Evolutionary conservation across 176 grass and related monocot genomes (phyloP).

Genomic region (Cenchrus americanus): DNA sequence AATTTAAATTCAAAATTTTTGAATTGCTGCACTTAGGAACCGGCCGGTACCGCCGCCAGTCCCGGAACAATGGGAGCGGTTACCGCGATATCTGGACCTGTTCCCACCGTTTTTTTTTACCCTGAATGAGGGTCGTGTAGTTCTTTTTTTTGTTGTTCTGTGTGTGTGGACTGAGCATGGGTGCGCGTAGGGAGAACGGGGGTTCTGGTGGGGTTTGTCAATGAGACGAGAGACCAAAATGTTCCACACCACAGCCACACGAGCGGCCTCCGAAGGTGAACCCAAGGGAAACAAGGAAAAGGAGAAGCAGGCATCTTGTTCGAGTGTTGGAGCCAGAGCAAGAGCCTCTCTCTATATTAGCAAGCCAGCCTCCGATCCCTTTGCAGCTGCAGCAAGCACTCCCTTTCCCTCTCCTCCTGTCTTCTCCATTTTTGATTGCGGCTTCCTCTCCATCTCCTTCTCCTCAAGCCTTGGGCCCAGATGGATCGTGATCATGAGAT

Average conservation of each 20-base stretch:
- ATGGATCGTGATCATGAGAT: slow-evolving; percentile 36
- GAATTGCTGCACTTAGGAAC: too few relatives aligned
- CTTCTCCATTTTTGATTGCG: background rate
- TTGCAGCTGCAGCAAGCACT: background rate
- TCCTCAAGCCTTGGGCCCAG: background rate
- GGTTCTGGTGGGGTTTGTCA: slow-evolving; percentile 69
- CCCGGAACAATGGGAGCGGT: too few relatives aligned
- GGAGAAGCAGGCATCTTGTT: slow-evolving; percentile 34
- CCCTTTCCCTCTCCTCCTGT: background rate
- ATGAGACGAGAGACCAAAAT: slow-evolving; percentile 55
- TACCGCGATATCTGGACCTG: too few relatives aligned
- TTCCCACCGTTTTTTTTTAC: too few relatives aligned
- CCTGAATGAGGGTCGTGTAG: too few relatives aligned
- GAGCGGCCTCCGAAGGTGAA: slow-evolving; percentile 61
- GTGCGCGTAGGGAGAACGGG: slow-evolving; percentile 34
- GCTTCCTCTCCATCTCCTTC: background rate
- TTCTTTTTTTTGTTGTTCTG: too few relatives aligned
- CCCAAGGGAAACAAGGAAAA: slow-evolving; percentile 3
- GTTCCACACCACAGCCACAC: slow-evolving; percentile 61
- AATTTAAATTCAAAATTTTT: too few relatives aligned
- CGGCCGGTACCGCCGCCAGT: too few relatives aligned
- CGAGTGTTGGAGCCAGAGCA: background rate
- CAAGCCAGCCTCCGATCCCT: background rate
- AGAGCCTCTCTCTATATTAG: slow-evolving; percentile 36
- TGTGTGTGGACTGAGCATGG: background rate